Evolutionary conservation across 2,329 filamentous ascomycete genomes (phyloP), one percentile per base, ranked within the genome.

Genomic region (Domatiomyces globalis): DNA sequence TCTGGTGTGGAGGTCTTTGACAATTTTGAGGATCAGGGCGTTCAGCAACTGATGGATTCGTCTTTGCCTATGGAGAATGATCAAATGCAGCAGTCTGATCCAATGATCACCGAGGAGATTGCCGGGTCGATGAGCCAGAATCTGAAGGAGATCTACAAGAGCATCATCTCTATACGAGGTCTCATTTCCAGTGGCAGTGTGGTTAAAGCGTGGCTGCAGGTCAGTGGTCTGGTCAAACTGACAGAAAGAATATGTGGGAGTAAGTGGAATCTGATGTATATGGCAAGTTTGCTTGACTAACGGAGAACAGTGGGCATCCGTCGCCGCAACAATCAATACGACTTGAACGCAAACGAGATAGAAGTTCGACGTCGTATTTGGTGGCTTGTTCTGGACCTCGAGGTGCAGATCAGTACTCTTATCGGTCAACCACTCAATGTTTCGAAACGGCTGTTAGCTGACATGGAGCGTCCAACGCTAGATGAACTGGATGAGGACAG

Each of bases 371-470:
- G 56, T 7, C 51, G 51, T 9, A 48, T 58, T 15, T 58, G 54
- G 50, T 56, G 56, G 56, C 52, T 54, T 2, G 45, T 58, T 7
- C 39, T 53, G 6, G 54, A 56, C 17, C 52, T 58, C 20, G 56
- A 58, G 15, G 42, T 43, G 22, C 49, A 52, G 25, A 49, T 58
- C 25, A 58, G 54, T 19, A 54, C 56, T 48, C 36, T 58, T 7
- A 48, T 58, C 19, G 56, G 56, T 46, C 56, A 52, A 12, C 46
- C 44, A 15, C 54, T 54, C 33, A 39, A 39, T 10, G 33, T 39
- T 39, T 39, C 33, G 8, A 39, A 39, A 39, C 33, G 33, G 10
- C 33, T 39, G 33, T 39, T 39, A 5, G 33, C 33, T 39, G 33
- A 39, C 33, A 39, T 39, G 33, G 33, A 39, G 12, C 33, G 33